A percentile compares a stretch with the other conserved stretches of the same genome.
Evolutionary conservation across 805 yeast species (phyloP).

Genomic region (Dipodascus albidus): DNA sequence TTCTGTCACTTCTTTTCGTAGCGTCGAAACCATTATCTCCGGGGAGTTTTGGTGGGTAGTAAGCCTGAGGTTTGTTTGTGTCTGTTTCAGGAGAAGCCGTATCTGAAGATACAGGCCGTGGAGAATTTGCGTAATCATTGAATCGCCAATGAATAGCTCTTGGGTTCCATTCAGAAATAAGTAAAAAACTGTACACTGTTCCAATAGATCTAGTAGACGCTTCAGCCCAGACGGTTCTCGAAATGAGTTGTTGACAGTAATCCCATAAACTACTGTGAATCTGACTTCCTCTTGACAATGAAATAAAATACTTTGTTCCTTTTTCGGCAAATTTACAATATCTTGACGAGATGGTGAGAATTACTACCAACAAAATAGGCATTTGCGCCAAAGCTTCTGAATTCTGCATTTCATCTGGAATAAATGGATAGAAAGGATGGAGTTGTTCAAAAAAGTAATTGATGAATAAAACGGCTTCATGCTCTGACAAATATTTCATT

Average conservation of each 20-base stretch:
- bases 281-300: conserved; percentile 25
- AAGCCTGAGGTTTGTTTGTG: conserved; percentile 4
- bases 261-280: conserved; percentile 80
- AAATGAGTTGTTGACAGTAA: conserved; percentile 66
- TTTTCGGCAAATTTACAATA: conserved; percentile 46
- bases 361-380: conserved; percentile 72
- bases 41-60: conserved; percentile 26
- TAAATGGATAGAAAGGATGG: conserved; percentile 85
- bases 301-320: conserved; percentile 7
- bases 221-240: conserved; percentile 90
- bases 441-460: conserved; percentile 52
- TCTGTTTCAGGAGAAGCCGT: conserved; percentile 3
- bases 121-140: conserved; percentile 52
- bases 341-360: conserved; percentile 68
- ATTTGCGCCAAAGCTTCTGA: conserved; percentile 58
- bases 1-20: conserved; percentile 73
- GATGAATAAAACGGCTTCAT: conserved; percentile 22
- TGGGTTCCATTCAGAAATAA: conserved; percentile 94
- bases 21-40: conserved; percentile 63
- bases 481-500: conserved; percentile 45
- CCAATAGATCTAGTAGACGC: conserved; percentile 82
- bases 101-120: background rate
- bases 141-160: conserved; percentile 85
- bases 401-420: conserved; percentile 63
- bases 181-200: conserved; percentile 69